phyloP scores from a whole-genome alignment of 306 rosid genomes.

The Ceratonia siliqua region DNA sequence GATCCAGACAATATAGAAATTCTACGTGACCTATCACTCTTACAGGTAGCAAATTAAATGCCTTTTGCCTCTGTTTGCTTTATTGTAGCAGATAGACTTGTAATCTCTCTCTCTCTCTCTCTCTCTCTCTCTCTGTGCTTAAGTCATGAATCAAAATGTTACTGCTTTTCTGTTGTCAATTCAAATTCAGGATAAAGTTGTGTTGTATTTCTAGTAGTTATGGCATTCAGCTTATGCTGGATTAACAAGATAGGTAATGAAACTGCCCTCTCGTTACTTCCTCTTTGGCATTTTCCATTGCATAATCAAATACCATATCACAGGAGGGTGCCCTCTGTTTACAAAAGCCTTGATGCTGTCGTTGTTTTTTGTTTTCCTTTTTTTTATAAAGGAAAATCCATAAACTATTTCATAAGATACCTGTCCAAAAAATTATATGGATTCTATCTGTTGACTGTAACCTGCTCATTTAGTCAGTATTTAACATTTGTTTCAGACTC shows the following conservation, averaged over 20 bases:
- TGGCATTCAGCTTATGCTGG: not conserved
- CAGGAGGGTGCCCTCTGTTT: too few relatives aligned
- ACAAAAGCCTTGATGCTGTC: too few relatives aligned
- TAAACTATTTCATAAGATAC: not conserved
- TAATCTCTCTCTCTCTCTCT: not conserved
- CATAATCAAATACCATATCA: conserved; percentile 5
- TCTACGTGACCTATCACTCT: conserved; percentile 82
- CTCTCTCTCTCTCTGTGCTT: not conserved
- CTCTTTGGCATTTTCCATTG: conserved; percentile 10
- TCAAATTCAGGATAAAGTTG: not conserved
- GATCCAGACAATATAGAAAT: conserved; percentile 99
- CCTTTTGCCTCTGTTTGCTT: conserved; percentile 27
- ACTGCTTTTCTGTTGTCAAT: not conserved
- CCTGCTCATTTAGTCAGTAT: not conserved
- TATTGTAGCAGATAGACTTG: conserved; percentile 13
- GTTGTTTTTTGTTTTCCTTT: too few relatives aligned
- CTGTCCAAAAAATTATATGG: not conserved
- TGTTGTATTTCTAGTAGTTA: not conserved
- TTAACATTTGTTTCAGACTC: conserved; percentile 14
- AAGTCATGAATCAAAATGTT: conserved; percentile 11
- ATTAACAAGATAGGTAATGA: conserved; percentile 18
- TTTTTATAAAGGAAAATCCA: not conserved
- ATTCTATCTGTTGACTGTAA: not conserved
- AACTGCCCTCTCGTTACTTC: not conserved
- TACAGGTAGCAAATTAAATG: conserved; percentile 59